Evolutionary conservation across 2,329 filamentous ascomycete genomes (phyloP).

Genomic region (Monilinia fructigena): DNA sequence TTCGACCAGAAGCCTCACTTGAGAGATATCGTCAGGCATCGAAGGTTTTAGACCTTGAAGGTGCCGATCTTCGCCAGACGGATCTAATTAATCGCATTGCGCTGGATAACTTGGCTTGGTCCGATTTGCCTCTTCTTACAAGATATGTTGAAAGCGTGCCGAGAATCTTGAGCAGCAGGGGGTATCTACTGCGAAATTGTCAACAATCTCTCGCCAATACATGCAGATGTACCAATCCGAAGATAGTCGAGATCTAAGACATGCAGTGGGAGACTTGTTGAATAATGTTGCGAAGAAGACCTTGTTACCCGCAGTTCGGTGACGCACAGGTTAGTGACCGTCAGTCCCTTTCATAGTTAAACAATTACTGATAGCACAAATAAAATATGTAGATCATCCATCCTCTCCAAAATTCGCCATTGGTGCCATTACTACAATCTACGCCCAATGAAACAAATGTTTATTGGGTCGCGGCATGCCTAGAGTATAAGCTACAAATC

Average conservation of each 20-base stretch:
- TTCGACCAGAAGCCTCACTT: conserved; percentile 35
- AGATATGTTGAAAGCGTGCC: conserved; percentile 33
- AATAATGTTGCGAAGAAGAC: conserved; percentile 32
- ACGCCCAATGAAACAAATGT: conserved; percentile 39
- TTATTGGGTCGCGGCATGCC: conserved; percentile 53
- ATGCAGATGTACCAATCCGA: conserved; percentile 33
- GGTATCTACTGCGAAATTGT: neutral
- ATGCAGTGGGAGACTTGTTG: conserved; percentile 32
- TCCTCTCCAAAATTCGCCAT: conserved; percentile 56
- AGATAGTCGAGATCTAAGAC: conserved; percentile 32
- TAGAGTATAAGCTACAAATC: conserved; percentile 52
- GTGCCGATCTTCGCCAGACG: conserved; percentile 14
- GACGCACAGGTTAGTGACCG: conserved; percentile 47
- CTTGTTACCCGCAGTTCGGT: conserved; percentile 37
- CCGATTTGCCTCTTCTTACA: conserved; percentile 36
- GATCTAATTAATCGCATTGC: conserved; percentile 32
- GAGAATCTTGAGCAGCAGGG: neutral
- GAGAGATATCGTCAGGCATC: conserved; percentile 35
- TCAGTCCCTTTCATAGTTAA: conserved; percentile 33
- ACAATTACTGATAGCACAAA: conserved; percentile 40
- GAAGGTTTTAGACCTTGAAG: conserved; percentile 25
- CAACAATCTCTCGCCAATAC: conserved; percentile 23
- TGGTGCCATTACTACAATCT: conserved; percentile 49
- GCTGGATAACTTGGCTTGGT: conserved; percentile 39
- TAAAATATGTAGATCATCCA: conserved; percentile 52